phyloP scores from a whole-genome alignment of 1,284 basidiomycete species.

The Tilletiaria anomala region DNA sequence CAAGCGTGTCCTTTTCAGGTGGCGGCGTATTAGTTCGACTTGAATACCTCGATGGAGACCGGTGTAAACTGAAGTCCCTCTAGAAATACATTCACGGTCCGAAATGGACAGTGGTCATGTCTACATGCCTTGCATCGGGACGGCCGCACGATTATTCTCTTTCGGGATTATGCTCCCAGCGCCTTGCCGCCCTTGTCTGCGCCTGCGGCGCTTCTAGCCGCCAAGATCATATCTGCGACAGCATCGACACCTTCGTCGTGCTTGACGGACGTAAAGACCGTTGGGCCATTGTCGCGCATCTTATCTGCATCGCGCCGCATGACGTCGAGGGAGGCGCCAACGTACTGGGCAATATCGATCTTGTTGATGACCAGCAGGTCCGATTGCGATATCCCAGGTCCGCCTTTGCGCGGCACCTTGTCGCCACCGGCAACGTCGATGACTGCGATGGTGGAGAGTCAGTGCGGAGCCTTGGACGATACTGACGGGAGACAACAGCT shows the following conservation, averaged over 20 bases:
- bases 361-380: slow-evolving; percentile 82
- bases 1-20: too few species aligned
- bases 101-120: too few species aligned
- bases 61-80: too few species aligned
- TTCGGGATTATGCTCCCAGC: too few species aligned
- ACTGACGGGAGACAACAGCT: not conserved
- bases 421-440: slow-evolving; percentile 69
- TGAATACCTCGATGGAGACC: too few species aligned
- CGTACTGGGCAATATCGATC: slow-evolving; percentile 61
- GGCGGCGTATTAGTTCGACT: too few species aligned
- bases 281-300: slow-evolving; percentile 89
- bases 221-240: slow-evolving; percentile 65
- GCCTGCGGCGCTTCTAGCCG: slow-evolving; percentile 60
- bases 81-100: too few species aligned
- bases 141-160: too few species aligned
- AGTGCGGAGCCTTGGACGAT: too few species aligned
- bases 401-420: slow-evolving; percentile 95
- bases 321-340: slow-evolving; percentile 80
- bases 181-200: slow-evolving; percentile 30
- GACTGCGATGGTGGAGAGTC: too few species aligned
- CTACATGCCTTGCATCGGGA: too few species aligned
- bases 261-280: slow-evolving; percentile 76
- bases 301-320: slow-evolving; percentile 84
- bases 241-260: slow-evolving; percentile 66
- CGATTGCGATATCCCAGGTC: slow-evolving; percentile 58